Conservation (phyloP, 345 rosid genomes). For the Eutrema yunnanense region DNA sequence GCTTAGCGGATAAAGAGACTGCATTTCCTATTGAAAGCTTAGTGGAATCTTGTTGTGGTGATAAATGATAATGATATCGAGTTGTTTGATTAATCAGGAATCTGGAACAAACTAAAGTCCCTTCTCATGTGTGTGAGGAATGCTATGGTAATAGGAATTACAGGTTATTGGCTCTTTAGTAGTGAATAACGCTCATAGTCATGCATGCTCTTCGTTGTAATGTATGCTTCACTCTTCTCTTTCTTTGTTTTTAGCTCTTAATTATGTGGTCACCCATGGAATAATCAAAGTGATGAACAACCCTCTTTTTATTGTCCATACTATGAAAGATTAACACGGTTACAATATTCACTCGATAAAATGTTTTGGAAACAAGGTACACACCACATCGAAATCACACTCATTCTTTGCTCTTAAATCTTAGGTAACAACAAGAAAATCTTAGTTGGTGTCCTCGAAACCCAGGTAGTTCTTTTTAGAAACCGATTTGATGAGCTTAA, state of each 20-base stretch:
- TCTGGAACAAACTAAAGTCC: background rate
- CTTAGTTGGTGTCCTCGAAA: constrained; percentile 1
- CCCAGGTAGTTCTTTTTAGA: constrained; percentile 27
- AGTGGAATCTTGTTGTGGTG: too few relatives aligned
- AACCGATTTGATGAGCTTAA: constrained; percentile 40
- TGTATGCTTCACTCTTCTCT: background rate
- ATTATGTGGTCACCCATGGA: background rate
- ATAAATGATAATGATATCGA: too few relatives aligned
- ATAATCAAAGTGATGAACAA: background rate
- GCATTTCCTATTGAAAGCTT: too few relatives aligned
- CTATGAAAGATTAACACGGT: background rate
- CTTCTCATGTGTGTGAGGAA: background rate
- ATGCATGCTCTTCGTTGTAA: too few relatives aligned
- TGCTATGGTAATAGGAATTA: background rate
- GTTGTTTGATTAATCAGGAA: too few relatives aligned
- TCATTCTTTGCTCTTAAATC: background rate
- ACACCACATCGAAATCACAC: background rate
- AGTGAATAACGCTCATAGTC: too few relatives aligned
- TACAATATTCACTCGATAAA: constrained; percentile 1
- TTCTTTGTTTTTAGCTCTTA: background rate
- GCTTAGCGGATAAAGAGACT: too few relatives aligned
- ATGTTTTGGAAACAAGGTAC: background rate
- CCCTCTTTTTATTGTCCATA: background rate
- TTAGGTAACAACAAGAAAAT: background rate
- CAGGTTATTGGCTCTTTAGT: too few relatives aligned